These are phyloP conservation scores for Zizania latifolia DNA, from an alignment of 176 grass and related monocot genomes.

Conservation along the genomic window DNA sequence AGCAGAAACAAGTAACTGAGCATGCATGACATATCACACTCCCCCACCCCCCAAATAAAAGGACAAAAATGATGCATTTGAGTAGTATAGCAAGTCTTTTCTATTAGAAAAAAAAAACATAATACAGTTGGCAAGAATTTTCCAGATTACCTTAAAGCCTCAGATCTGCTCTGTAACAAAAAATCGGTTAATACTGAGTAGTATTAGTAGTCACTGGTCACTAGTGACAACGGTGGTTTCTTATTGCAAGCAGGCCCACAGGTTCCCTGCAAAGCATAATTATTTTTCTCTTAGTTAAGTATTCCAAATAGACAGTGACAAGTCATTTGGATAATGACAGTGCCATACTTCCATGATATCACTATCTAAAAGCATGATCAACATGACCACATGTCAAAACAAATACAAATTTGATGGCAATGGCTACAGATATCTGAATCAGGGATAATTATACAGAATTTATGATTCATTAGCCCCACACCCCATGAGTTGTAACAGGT, in stretches of 20 bases:
- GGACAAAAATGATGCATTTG: too few species aligned
- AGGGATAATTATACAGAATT: neutral
- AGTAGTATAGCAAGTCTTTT: too few species aligned
- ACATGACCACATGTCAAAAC: neutral
- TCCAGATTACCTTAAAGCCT: neutral
- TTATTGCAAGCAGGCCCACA: neutral
- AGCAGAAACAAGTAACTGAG: neutral
- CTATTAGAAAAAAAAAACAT: neutral
- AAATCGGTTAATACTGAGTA: neutral
- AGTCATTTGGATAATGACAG: neutral
- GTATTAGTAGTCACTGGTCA: neutral
- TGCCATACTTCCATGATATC: neutral
- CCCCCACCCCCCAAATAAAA: too few species aligned
- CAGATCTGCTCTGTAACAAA: neutral
- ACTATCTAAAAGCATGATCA: neutral
- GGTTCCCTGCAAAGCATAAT: neutral
- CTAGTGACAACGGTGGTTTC: neutral
- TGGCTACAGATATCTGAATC: constrained; percentile 6
- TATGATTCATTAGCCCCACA: neutral
- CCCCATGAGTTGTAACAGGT: neutral
- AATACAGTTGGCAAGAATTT: neutral
- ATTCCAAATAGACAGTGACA: neutral
- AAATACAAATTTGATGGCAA: neutral
- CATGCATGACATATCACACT: neutral
- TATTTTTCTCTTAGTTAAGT: neutral